Conservation (phyloP, 352 stramenopile genomes). For the Phytophthora aleatoria region DNA sequence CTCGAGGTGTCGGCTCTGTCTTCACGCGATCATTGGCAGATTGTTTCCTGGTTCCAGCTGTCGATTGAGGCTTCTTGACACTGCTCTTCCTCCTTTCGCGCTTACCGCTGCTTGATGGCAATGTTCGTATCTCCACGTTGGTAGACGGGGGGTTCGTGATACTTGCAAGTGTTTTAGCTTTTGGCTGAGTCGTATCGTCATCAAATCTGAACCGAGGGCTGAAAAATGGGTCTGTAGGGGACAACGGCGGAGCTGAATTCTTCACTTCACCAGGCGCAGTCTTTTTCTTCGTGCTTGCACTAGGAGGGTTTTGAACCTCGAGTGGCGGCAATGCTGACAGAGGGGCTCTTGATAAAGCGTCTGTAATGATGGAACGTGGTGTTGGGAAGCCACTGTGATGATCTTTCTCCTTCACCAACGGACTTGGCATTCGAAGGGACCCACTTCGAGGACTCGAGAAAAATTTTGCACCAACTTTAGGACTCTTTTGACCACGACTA, state of each 20-base stretch:
- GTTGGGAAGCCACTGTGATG: conserved; percentile 34
- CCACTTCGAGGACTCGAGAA: conserved; percentile 44
- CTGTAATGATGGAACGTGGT: conserved; percentile 59
- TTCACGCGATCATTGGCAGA: conserved; percentile 4
- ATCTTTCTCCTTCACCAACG: conserved; percentile 50
- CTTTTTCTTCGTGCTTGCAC: conserved; percentile 20
- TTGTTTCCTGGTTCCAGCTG: conserved; percentile 3
- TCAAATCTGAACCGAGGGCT: conserved; percentile 71
- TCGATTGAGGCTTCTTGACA: conserved; percentile 17
- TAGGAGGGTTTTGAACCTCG: conserved; percentile 14
- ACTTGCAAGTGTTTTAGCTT: conserved; percentile 10
- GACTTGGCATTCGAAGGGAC: conserved; percentile 50
- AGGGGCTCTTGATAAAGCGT: conserved; percentile 48
- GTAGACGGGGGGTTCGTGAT: conserved; percentile 6
- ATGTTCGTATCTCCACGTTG: conserved; percentile 4
- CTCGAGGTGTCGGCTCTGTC: conserved; percentile 1
- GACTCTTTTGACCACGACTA: conserved; percentile 26
- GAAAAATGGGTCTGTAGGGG: conserved; percentile 67
- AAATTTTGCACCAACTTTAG: conserved; percentile 36
- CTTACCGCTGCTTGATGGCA: conserved; percentile 10
- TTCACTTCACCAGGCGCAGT: neutral
- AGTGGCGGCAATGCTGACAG: conserved; percentile 50
- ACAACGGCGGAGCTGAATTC: conserved; percentile 22
- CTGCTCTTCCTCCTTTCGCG: conserved; percentile 30
- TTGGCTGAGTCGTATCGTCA: conserved; percentile 4